These are phyloP conservation scores for Sporisorium sorghi DNA, from an alignment of 1,284 basidiomycete genomes.

Conservation along the genomic window DNA sequence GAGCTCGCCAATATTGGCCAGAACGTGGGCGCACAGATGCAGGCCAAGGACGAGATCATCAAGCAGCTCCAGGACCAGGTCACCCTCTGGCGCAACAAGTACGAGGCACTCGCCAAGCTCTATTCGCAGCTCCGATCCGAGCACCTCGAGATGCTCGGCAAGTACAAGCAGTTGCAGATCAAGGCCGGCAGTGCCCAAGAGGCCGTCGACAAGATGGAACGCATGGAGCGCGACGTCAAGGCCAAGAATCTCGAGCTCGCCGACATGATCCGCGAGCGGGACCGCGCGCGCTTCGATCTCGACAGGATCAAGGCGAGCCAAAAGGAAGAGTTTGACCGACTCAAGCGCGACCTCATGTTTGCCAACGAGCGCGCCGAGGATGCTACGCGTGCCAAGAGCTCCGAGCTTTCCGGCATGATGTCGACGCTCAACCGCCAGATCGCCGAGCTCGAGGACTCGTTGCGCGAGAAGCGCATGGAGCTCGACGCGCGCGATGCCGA, in stretches of 20 bases:
- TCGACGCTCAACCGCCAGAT: slow-evolving; percentile 95
- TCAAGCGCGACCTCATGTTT: slow-evolving; percentile 92
- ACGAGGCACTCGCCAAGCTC: slow-evolving; percentile 96
- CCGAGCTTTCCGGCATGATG: slow-evolving; percentile 89
- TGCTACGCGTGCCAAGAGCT: slow-evolving; percentile 87
- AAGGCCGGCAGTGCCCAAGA: slow-evolving; percentile 99
- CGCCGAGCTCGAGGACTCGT: slow-evolving; percentile 90
- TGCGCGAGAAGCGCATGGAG: slow-evolving; percentile 79
- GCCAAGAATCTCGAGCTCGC: slow-evolving; percentile 97
- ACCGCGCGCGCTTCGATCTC: slow-evolving; percentile 95
- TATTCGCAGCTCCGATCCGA: slow-evolving; percentile 98
- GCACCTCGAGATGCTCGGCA: slow-evolving; percentile 95
- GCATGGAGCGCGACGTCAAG: slow-evolving; percentile 98
- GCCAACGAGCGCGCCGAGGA: slow-evolving; percentile 99
- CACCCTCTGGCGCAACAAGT: slow-evolving; percentile 96
- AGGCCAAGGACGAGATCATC: slow-evolving; percentile 94
- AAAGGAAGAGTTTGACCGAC: slow-evolving; percentile 92
- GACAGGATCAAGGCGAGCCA: slow-evolving; percentile 90
- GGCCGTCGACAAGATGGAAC: slow-evolving; percentile 98
- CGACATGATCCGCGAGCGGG: slow-evolving; percentile 98
- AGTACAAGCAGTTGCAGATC: slow-evolving; percentile 96
- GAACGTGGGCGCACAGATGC: slow-evolving; percentile 88
- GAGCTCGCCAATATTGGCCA: slow-evolving; percentile 83
- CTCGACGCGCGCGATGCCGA: slow-evolving; percentile 81
- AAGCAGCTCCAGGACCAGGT: slow-evolving; percentile 97